Percentiles rank a stretch among this genome's conserved stretches.
Conservation (phyloP, 148 eudicot species). For the Cornus suecica region DNA sequence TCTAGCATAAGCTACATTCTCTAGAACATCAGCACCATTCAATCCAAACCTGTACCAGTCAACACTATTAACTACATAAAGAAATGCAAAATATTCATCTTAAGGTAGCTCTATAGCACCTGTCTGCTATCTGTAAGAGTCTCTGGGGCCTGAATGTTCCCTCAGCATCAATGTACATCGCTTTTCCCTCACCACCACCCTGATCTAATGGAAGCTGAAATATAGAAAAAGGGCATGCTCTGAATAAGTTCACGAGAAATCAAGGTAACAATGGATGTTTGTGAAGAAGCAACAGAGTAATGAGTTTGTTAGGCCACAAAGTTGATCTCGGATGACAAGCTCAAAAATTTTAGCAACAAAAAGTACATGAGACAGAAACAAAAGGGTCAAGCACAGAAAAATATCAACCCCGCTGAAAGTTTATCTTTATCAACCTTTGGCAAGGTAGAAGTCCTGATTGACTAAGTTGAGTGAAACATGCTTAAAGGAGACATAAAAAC, state of each 20-base stretch:
- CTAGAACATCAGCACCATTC: conserved; percentile 91
- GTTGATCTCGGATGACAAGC: conserved; percentile 1
- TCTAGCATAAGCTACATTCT: conserved; percentile 96
- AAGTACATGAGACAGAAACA: not conserved
- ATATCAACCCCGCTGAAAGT: not conserved
- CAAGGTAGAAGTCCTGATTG: not conserved
- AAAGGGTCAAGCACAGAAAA: not conserved
- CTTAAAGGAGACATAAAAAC: not conserved
- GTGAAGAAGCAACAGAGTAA: not conserved
- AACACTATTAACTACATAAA: conserved; percentile 2
- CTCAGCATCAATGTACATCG: conserved; percentile 98
- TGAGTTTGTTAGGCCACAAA: conserved; percentile 1
- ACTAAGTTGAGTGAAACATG: not conserved
- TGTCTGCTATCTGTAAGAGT: conserved; percentile 92
- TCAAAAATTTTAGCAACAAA: not conserved
- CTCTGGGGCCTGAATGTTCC: conserved; percentile 98
- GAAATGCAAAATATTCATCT: conserved; percentile 5
- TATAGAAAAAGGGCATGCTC: not conserved
- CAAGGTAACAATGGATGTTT: not conserved
- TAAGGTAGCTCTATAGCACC: conserved; percentile 38
- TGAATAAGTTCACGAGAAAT: conserved; percentile 9
- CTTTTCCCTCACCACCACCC: conserved; percentile 99
- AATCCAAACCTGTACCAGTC: conserved; percentile 69
- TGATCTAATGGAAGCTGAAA: conserved; percentile 90
- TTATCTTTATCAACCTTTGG: not conserved